Evolutionary conservation across 768 basidiomycete species (phyloP), one percentile per base, ranked within the genome.

Genomic region (Lyophyllum shimeji): DNA sequence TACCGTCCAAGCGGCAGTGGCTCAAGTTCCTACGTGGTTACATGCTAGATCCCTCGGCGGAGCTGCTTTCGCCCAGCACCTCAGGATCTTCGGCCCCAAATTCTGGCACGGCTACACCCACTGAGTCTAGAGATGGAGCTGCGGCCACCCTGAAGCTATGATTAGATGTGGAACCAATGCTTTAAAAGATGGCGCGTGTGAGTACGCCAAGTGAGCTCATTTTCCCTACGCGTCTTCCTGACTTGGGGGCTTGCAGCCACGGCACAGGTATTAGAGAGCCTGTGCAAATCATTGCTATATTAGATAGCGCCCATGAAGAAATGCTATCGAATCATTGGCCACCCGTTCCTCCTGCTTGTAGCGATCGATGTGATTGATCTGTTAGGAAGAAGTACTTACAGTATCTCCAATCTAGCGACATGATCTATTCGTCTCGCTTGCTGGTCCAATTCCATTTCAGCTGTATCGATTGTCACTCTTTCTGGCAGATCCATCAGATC

Each of bases 1-100:
- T 94, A 3, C 93, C 93, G 1, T 86, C 85, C 9, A 90, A 87
- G 62, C 83, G 80, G 1, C 78, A 73, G 42, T 95, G 90, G 92
- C 78, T 88, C 27, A 80, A 78, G 61, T 93, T 95, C 70, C 73
- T 94, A 50, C 77, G 78, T 46, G 81, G 81, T 7, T 94, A 87
- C 66, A 73, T 91, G 60, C 70, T 70, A 53, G 73, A 84, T 64
- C 85, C 85, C 11, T 66, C 63, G 12, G 75, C 71, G 7, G 61
- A 77, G 17, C 66, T 83, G 2, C 75, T 77, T 12, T 79, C 82
- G 13, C 85, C 83, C 3, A 62, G 63, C 20, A 54, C 60, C 23
- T 58, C n/a, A 53, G 60, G 2, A 49, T 43, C 63, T 6, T 78
- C 77, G 7, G 69, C 69, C 39, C 64, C 78, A 23, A 65, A 68